A percentile compares a stretch with the other conserved stretches of the same genome.
Conservation (phyloP, 148 eudicot genomes). For the Vaccinium corymbosum region DNA sequence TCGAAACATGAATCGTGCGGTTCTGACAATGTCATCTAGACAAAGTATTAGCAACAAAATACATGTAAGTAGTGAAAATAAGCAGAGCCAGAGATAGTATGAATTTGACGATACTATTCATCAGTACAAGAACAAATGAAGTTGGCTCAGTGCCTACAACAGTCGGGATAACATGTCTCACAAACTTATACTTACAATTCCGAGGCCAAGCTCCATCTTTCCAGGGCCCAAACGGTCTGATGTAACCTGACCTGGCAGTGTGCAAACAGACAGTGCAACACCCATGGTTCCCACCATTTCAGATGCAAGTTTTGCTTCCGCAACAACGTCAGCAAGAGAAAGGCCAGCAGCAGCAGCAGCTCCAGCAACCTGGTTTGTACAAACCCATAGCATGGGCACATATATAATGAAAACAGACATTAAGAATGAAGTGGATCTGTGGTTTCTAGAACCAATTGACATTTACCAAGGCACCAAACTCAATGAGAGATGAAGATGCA, state of each 20-base stretch:
- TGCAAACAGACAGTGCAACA: constrained; percentile 94
- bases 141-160: not conserved
- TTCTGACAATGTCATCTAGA: not conserved
- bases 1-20: too few relatives aligned
- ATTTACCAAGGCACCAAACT: not conserved
- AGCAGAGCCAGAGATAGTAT: not conserved
- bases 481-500: constrained; percentile 1
- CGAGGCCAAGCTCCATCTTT: constrained; percentile 98
- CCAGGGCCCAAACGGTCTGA: constrained; percentile 97
- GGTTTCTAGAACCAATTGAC: not conserved
- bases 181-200: constrained; percentile 63
- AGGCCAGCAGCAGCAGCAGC: constrained; percentile 92
- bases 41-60: not conserved
- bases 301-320: constrained; percentile 83
- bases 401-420: not conserved
- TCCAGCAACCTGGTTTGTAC: constrained; percentile 69
- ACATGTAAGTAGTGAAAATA: not conserved
- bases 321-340: constrained; percentile 72
- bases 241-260: constrained; percentile 83
- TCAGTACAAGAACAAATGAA: not conserved
- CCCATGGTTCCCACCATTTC: constrained; percentile 96
- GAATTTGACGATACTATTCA: not conserved
- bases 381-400: constrained; percentile 3
- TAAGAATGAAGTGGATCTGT: not conserved
- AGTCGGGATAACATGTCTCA: not conserved